Conservation (phyloP, 2,329 filamentous ascomycete genomes). For the Clonostachys solani region DNA sequence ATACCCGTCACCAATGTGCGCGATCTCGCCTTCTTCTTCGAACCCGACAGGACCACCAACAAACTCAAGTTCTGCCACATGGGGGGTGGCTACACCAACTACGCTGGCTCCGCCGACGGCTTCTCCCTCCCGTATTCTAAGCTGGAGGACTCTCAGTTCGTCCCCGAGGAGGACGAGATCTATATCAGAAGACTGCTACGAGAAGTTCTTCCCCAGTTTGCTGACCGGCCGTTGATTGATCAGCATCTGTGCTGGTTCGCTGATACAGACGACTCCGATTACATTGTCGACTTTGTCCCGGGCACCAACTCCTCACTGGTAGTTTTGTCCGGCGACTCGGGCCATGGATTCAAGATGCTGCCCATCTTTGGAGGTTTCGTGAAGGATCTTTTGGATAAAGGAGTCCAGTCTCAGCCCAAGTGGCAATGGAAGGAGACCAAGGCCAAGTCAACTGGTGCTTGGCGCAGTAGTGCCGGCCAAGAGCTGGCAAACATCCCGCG, state of each 20-base stretch:
- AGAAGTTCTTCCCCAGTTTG: constrained; percentile 47
- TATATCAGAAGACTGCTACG: constrained; percentile 44
- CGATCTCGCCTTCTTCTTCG: constrained; percentile 62
- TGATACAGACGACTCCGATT: constrained; percentile 57
- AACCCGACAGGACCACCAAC: constrained; percentile 54
- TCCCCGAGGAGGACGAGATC: constrained; percentile 49
- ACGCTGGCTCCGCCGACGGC: constrained; percentile 15
- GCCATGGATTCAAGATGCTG: constrained; percentile 61
- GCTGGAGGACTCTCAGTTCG: constrained; percentile 35
- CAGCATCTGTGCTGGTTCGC: constrained; percentile 59
- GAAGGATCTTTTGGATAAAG: constrained; percentile 35
- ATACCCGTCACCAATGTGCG: constrained; percentile 58
- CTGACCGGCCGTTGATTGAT: constrained; percentile 49
- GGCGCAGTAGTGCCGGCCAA: too few species aligned
- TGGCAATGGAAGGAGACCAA: constrained; percentile 45
- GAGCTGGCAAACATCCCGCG: too few species aligned
- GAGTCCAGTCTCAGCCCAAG: constrained; percentile 32
- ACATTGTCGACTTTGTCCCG: constrained; percentile 55
- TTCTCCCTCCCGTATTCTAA: constrained; percentile 15
- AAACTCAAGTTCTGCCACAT: constrained; percentile 57
- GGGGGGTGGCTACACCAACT: constrained; percentile 52
- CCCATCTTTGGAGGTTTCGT: constrained; percentile 52
- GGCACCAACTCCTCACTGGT: constrained; percentile 37
- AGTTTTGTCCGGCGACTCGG: constrained; percentile 52
- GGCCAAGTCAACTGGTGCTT: not conserved